phyloP scores from a whole-genome alignment of 257 asterid species.

The Nicotiana otophora region DNA sequence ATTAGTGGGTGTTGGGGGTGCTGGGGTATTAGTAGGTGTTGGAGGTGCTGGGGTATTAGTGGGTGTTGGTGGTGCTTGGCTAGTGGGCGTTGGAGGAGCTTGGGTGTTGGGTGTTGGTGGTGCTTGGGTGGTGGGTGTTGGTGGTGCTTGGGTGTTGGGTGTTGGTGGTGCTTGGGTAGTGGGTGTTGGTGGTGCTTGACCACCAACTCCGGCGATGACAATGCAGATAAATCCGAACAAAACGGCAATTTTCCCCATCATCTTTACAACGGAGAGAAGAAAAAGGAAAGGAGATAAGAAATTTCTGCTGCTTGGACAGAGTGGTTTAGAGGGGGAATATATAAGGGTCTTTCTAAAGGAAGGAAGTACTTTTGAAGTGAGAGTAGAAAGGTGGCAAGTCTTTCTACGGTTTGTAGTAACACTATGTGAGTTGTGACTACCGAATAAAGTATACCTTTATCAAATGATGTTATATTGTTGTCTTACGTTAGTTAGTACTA shows the following conservation, averaged over 20 bases:
- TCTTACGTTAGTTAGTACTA: no score
- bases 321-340: conserved; percentile 16
- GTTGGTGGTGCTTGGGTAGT: conserved; percentile 42
- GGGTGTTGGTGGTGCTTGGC: neutral
- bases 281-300: neutral
- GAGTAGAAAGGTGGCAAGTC: conserved; percentile 2
- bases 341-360: conserved; percentile 23
- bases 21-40: neutral
- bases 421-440: neutral
- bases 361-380: neutral
- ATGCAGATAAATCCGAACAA: conserved; percentile 47
- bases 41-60: neutral
- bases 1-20: neutral
- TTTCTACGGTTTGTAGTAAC: neutral
- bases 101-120: neutral
- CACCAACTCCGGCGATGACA: conserved; percentile 42
- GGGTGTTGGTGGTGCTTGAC: conserved; percentile 48
- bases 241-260: conserved; percentile 40
- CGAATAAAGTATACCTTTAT: neutral
- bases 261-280: conserved; percentile 5
- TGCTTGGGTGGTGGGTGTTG: neutral
- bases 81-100: neutral
- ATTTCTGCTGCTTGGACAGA: conserved; percentile 8
- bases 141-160: neutral
- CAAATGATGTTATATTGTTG: neutral